A percentile compares a stretch with the other conserved stretches of the same genome.
These are phyloP conservation scores for Cryptococcus neoformans DNA, from an alignment of 1,284 basidiomycete species.

Conservation along the genomic window DNA sequence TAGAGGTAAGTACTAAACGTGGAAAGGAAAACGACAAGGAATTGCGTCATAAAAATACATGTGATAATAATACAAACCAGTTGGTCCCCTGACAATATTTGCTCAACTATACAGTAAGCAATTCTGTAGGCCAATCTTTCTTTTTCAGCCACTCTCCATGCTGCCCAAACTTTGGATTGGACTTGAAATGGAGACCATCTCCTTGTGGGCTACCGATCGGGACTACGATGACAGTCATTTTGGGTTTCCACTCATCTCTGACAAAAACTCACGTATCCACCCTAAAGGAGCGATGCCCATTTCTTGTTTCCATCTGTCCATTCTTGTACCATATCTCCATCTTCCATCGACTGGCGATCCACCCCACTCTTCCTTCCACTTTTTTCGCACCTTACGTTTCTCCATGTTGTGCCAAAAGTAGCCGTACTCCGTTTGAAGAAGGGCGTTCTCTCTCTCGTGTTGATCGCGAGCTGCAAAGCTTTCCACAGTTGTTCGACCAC, in stretches of 20 bases:
- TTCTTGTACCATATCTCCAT: conserved; percentile 37
- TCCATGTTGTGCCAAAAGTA: conserved; percentile 26
- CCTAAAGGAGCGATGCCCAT: conserved; percentile 39
- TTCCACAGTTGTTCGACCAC: conserved; percentile 41
- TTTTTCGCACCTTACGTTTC: conserved; percentile 21
- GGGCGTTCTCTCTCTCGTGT: conserved; percentile 29
- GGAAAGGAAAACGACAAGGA: background rate
- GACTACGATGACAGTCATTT: conserved; percentile 21
- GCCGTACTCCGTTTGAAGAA: conserved; percentile 36
- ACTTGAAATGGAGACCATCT: conserved; percentile 38
- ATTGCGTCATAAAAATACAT: background rate
- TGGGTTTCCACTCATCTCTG: background rate
- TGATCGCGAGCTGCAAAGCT: conserved; percentile 37
- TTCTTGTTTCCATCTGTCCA: conserved; percentile 36
- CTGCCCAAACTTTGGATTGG: conserved; percentile 45
- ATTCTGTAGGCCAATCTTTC: conserved; percentile 39
- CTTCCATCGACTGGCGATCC: conserved; percentile 35
- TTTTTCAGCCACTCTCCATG: conserved; percentile 46
- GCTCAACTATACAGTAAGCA: background rate
- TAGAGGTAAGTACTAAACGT: too few relatives aligned
- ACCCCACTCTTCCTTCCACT: conserved; percentile 46
- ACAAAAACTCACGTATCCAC: conserved; percentile 43
- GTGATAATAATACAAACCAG: background rate
- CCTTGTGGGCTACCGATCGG: conserved; percentile 42
- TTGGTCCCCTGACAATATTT: too few relatives aligned